Percentiles rank a stretch among this genome's conserved stretches.
These are phyloP conservation scores for Macrocybe sp. DNA, from an alignment of 1,284 basidiomycete species.

Conservation along the genomic window DNA sequence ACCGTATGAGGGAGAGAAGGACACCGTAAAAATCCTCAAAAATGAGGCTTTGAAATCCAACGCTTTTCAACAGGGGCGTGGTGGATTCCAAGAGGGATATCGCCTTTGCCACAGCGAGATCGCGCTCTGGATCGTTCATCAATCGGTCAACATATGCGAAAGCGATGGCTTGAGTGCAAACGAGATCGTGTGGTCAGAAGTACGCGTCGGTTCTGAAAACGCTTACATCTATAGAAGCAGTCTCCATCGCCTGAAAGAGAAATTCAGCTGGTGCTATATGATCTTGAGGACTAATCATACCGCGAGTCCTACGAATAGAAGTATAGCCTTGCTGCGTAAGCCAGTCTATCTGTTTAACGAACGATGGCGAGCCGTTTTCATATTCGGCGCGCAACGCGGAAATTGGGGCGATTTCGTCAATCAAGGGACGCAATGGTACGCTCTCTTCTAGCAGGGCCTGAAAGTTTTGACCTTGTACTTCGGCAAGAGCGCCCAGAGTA, in stretches of 20 bases:
- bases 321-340: slow-evolving; percentile 52
- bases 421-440: slow-evolving; percentile 43
- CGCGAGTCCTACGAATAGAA: slow-evolving; percentile 63
- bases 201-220: slow-evolving; percentile 4
- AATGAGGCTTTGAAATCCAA: slow-evolving; percentile 61
- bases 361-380: slow-evolving; percentile 48
- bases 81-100: slow-evolving; percentile 51
- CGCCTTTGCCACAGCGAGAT: slow-evolving; percentile 45
- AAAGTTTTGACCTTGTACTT: slow-evolving; percentile 2
- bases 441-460: slow-evolving; percentile 48
- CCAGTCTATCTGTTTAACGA: slow-evolving; percentile 67
- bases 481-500: not conserved
- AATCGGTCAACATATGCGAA: slow-evolving; percentile 64
- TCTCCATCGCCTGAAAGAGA: slow-evolving; percentile 60
- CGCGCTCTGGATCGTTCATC: slow-evolving; percentile 37
- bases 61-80: slow-evolving; percentile 47
- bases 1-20: slow-evolving; percentile 24
- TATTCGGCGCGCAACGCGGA: slow-evolving; percentile 60
- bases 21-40: slow-evolving; percentile 34
- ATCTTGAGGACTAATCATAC: slow-evolving; percentile 34
- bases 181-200: slow-evolving; percentile 7
- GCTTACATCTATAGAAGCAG: slow-evolving; percentile 73
- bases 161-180: slow-evolving; percentile 49
- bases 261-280: not conserved
- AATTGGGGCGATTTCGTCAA: slow-evolving; percentile 45